Conservation (phyloP, 495 filamentous ascomycete genomes). For the Tuber calosporum region DNA sequence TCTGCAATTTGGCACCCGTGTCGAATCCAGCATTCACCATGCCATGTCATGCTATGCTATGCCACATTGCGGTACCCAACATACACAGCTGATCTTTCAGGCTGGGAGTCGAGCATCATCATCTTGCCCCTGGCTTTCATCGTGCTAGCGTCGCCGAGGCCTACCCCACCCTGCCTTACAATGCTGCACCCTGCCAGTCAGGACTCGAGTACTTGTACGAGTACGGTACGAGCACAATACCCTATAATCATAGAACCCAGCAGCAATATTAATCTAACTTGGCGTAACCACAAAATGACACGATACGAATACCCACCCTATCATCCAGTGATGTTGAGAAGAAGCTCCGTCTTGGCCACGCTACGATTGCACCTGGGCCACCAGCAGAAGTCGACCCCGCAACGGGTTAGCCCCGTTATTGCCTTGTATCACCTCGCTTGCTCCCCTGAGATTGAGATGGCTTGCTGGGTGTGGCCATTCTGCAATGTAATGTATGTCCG, state of each 20-base stretch:
- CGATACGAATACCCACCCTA: neutral
- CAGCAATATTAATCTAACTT: neutral
- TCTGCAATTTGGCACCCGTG: neutral
- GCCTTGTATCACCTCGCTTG: neutral
- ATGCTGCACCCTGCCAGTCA: too few species aligned
- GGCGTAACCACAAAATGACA: neutral
- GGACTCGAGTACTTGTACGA: too few species aligned
- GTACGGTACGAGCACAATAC: neutral
- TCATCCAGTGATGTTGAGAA: neutral
- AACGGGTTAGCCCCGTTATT: neutral
- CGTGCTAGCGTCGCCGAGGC: neutral
- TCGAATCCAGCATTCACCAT: neutral
- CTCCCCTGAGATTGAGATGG: neutral
- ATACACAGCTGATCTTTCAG: neutral
- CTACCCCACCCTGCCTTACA: neutral
- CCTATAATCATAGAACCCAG: neutral
- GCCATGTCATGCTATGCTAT: neutral
- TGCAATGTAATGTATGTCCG: neutral
- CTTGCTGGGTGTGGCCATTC: neutral
- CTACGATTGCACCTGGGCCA: neutral
- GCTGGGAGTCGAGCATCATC: neutral
- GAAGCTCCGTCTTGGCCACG: neutral
- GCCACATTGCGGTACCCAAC: neutral
- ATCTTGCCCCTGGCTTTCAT: neutral
- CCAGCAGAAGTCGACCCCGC: neutral